phyloP scores from a whole-genome alignment of 192 early-diverging fungal species.

The Gonapodya prolifera region DNA sequence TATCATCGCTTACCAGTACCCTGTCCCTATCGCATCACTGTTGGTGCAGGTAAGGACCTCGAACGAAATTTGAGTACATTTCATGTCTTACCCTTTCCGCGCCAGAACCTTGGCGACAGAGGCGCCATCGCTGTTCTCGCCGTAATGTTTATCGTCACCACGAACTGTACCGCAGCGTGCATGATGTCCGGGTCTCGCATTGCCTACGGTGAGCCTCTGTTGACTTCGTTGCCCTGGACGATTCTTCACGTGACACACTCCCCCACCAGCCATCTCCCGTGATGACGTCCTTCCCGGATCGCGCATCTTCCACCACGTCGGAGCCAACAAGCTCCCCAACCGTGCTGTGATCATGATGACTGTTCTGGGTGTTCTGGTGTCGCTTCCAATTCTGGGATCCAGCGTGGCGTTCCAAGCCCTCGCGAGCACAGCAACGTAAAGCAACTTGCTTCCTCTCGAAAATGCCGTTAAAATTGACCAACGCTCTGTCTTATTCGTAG shows the following conservation, averaged over 20 bases:
- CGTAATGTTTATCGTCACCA: conserved; percentile 29
- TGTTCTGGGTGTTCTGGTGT: conserved; percentile 18
- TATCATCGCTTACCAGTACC: not conserved
- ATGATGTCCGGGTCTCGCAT: conserved; percentile 16
- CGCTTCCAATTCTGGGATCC: conserved; percentile 23
- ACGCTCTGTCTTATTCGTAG: not conserved
- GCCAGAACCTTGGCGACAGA: conserved; percentile 15
- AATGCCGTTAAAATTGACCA: not conserved
- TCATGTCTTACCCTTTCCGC: not conserved
- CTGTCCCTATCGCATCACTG: not conserved
- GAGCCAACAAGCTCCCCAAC: conserved; percentile 21
- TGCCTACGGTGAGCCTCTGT: not conserved
- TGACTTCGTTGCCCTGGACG: not conserved
- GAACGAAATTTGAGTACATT: not conserved
- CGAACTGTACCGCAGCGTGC: conserved; percentile 27
- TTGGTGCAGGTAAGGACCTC: not conserved
- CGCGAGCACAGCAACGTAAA: conserved; percentile 19
- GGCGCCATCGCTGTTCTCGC: conserved; percentile 22
- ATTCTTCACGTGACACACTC: conserved; percentile 26
- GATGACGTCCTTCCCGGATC: conserved; percentile 31
- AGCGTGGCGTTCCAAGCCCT: conserved; percentile 23
- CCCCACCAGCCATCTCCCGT: conserved; percentile 33
- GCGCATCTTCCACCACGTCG: conserved; percentile 16
- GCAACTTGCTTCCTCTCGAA: not conserved
- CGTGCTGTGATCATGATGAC: conserved; percentile 23